These are phyloP conservation scores for Talaromyces ruber DNA, from an alignment of 495 filamentous ascomycete species.

Conservation along the genomic window DNA sequence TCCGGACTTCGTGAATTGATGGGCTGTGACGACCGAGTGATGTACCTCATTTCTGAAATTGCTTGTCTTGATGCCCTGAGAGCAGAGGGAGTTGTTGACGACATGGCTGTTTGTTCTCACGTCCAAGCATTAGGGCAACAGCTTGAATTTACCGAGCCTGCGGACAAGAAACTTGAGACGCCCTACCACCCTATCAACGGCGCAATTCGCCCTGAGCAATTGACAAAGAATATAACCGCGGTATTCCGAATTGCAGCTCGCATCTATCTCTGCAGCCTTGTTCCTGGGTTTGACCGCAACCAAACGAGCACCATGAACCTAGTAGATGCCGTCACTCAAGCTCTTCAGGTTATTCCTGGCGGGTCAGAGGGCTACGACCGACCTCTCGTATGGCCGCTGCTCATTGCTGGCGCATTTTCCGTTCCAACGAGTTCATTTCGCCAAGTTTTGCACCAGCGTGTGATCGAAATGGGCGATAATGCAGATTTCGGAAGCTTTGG, in stretches of 20 bases:
- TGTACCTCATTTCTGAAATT: constrained; percentile 98
- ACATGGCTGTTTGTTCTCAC: constrained; percentile 75
- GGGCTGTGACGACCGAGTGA: constrained; percentile 95
- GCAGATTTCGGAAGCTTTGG: constrained; percentile 80
- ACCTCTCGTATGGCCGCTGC: constrained; percentile 84
- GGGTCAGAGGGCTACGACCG: constrained; percentile 81
- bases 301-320: constrained; percentile 64
- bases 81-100: constrained; percentile 65
- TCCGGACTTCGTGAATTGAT: constrained; percentile 85
- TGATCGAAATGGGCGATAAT: constrained; percentile 60
- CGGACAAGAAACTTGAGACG: constrained; percentile 44
- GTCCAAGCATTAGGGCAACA: constrained; percentile 73
- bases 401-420: constrained; percentile 74
- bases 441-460: constrained; percentile 61
- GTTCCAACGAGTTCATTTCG: constrained; percentile 64
- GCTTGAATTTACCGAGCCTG: constrained; percentile 68
- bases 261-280: constrained; percentile 89
- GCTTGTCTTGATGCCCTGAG: constrained; percentile 89
- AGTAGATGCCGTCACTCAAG: constrained; percentile 60
- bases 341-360: constrained; percentile 69
- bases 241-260: constrained; percentile 88
- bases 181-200: constrained; percentile 48
- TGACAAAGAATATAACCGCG: constrained; percentile 77
- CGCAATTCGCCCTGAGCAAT: constrained; percentile 67
- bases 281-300: constrained; percentile 72